Conservation (phyloP, 106 monocot species). For the Allium sativum region DNA sequence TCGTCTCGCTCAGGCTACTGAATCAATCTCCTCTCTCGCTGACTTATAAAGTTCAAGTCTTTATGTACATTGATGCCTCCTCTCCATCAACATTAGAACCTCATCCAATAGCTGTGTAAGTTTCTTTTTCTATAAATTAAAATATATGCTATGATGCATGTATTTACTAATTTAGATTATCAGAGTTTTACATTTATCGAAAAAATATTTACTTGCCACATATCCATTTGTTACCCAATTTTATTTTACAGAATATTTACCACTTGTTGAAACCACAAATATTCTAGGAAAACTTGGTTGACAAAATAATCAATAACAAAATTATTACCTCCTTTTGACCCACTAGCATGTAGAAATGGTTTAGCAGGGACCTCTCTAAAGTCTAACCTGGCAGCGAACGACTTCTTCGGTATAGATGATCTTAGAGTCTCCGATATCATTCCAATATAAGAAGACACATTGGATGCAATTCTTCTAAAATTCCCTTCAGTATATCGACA, state of each 20-base stretch:
- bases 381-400: conserved; percentile 85
- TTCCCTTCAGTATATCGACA: conserved; percentile 62
- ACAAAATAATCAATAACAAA: no score
- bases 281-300: neutral
- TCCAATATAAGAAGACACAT: conserved; percentile 63
- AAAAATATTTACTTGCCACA: no score
- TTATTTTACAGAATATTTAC: no score
- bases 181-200: no score
- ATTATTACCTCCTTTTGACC: conserved; percentile 41
- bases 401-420: conserved; percentile 65
- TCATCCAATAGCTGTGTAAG: conserved; percentile 66
- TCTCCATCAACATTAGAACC: conserved; percentile 73
- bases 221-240: no score
- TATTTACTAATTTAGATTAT: no score
- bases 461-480: conserved; percentile 79
- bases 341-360: conserved; percentile 59
- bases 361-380: conserved; percentile 55
- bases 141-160: no score
- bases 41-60: conserved; percentile 87
- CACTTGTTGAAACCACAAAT: neutral
- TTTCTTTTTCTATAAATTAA: conserved; percentile 51
- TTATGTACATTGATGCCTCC: conserved; percentile 56
- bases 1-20: conserved; percentile 65
- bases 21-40: conserved; percentile 76
- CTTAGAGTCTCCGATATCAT: conserved; percentile 63